phyloP scores from a whole-genome alignment of 352 stramenopile species.

The Globisporangium cylindrosporum region DNA sequence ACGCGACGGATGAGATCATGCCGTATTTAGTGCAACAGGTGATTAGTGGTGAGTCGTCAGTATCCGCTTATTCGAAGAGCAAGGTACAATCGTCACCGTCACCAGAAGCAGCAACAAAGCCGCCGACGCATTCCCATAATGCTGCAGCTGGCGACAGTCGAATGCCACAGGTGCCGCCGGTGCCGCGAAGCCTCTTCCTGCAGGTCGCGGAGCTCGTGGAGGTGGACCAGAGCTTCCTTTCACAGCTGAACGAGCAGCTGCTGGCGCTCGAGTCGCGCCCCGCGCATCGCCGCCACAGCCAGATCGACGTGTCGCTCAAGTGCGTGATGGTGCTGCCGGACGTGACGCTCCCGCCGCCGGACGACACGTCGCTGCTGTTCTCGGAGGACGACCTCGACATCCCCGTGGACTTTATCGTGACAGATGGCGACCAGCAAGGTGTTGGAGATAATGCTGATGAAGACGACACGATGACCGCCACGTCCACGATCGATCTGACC shows the following conservation, averaged over 20 bases:
- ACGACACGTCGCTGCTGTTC: constrained; percentile 40
- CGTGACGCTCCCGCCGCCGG: constrained; percentile 59
- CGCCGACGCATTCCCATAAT: background rate
- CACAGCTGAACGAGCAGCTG: constrained; percentile 61
- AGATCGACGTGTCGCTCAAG: constrained; percentile 71
- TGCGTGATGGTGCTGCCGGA: constrained; percentile 81
- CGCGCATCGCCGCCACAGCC: constrained; percentile 54
- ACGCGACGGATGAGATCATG: constrained; percentile 73
- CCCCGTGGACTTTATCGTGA: constrained; percentile 24
- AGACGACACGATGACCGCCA: constrained; percentile 10
- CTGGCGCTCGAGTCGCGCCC: constrained; percentile 55
- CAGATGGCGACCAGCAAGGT: constrained; percentile 1
- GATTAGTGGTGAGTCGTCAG: background rate
- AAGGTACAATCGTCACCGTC: background rate
- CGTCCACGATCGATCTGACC: constrained; percentile 30
- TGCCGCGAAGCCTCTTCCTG: constrained; percentile 34
- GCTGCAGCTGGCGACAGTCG: background rate
- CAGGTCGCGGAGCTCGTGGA: constrained; percentile 74
- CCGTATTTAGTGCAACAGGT: constrained; percentile 56
- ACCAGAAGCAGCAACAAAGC: background rate
- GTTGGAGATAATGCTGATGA: constrained; percentile 23
- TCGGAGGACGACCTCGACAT: constrained; percentile 30
- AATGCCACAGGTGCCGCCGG: background rate
- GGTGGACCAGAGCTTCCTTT: constrained; percentile 57
- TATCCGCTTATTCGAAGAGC: background rate